A percentile compares a stretch with the other conserved stretches of the same genome.
phyloP scores from a whole-genome alignment of 2,329 filamentous ascomycete species.

The Aspergillus sp. region DNA sequence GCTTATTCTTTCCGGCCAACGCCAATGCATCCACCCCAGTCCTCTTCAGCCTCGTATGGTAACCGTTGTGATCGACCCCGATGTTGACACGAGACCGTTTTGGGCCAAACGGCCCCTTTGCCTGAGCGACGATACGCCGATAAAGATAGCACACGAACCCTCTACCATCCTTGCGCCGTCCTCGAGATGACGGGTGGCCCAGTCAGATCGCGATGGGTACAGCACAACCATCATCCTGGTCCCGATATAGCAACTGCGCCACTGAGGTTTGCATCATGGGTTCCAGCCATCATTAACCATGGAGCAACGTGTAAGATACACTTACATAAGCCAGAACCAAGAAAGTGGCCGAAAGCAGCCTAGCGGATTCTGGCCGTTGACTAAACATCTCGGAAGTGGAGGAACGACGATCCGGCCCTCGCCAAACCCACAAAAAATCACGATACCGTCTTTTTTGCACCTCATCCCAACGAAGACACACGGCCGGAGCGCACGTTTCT shows the following conservation, averaged over 20 bases:
- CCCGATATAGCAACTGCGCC: slow-evolving; percentile 3
- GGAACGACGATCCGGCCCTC: slow-evolving; percentile 14
- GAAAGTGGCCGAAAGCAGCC: background rate
- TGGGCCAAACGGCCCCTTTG: slow-evolving; percentile 1
- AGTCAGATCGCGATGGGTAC: background rate
- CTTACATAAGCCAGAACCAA: slow-evolving; percentile 2
- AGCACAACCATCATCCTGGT: slow-evolving; percentile 2
- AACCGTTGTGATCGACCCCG: background rate
- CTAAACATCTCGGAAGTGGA: slow-evolving; percentile 13
- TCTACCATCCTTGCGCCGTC: slow-evolving; percentile 3
- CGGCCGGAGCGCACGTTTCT: slow-evolving; percentile 20
- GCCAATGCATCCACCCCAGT: background rate
- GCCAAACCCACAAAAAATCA: slow-evolving; percentile 22
- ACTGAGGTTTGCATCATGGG: background rate
- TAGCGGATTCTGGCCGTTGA: background rate
- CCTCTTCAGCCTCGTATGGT: background rate
- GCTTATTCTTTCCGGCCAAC: background rate
- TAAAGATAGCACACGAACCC: slow-evolving; percentile 8
- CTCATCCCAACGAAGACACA: slow-evolving; percentile 13
- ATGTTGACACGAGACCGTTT: slow-evolving; percentile 1
- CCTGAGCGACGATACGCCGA: slow-evolving; percentile 2
- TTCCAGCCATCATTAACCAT: slow-evolving; percentile 1
- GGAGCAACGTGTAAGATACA: background rate
- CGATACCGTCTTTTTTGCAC: slow-evolving; percentile 13
- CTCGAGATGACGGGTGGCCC: background rate